Evolutionary conservation across 306 rosid genomes (phyloP).

Genomic region (Dryas octopetala): DNA sequence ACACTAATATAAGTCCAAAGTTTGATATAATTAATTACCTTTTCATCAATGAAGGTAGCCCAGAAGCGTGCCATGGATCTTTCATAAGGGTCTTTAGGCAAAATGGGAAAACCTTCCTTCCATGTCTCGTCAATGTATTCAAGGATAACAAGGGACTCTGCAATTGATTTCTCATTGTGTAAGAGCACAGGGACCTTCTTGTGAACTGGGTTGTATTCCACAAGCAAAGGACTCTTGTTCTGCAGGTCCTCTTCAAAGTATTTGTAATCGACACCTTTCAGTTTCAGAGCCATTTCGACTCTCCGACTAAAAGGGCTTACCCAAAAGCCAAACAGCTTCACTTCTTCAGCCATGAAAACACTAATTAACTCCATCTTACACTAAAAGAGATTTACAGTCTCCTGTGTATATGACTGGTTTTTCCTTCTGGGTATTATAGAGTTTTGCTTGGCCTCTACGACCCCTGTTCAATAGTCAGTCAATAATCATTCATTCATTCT

Average conservation of each 20-base stretch:
- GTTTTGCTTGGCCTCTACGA: neutral
- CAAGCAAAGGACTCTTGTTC: conserved; percentile 43
- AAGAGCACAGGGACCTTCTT: conserved; percentile 55
- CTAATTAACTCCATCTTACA: too few relatives aligned
- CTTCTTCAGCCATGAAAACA: conserved; percentile 22
- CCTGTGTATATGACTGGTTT: neutral
- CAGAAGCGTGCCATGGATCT: conserved; percentile 65
- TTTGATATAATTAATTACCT: conserved; percentile 27
- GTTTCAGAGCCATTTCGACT: conserved; percentile 43
- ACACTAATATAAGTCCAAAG: too few relatives aligned
- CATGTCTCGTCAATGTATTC: conserved; percentile 56
- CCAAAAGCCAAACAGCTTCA: conserved; percentile 34
- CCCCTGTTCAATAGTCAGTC: neutral
- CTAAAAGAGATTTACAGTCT: too few relatives aligned
- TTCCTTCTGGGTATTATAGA: neutral
- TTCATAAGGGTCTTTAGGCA: conserved; percentile 45
- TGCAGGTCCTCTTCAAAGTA: conserved; percentile 36
- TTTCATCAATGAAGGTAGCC: conserved; percentile 60
- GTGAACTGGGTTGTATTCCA: conserved; percentile 60
- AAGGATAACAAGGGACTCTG: conserved; percentile 55
- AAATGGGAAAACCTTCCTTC: conserved; percentile 32
- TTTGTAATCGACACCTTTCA: conserved; percentile 50
- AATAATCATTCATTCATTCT: neutral
- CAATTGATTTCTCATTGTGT: conserved; percentile 53
- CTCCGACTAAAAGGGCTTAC: conserved; percentile 49